These are phyloP conservation scores for Plenodomus tracheiphilus DNA, from an alignment of 2,329 filamentous ascomycete genomes.

Conservation along the genomic window DNA sequence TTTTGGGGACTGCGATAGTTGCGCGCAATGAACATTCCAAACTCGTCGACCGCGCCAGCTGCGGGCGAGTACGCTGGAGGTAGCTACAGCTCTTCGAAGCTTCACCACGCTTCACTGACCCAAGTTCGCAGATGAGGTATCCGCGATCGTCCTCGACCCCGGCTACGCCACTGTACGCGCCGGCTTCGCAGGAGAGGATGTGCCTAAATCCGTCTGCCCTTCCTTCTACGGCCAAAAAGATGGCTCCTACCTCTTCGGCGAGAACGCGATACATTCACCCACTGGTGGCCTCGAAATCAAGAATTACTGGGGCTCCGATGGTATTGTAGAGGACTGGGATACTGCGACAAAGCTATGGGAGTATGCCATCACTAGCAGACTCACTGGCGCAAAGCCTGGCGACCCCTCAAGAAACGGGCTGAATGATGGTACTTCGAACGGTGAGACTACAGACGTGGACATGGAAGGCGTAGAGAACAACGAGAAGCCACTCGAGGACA, in stretches of 20 bases:
- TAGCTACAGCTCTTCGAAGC: slow-evolving; percentile 20
- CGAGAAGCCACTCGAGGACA: slow-evolving; percentile 80
- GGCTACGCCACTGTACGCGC: slow-evolving; percentile 90
- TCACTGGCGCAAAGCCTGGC: slow-evolving; percentile 75
- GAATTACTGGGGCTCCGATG: slow-evolving; percentile 89
- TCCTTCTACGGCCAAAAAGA: slow-evolving; percentile 76
- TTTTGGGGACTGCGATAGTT: slow-evolving; percentile 12
- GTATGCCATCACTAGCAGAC: slow-evolving; percentile 82
- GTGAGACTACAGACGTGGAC: slow-evolving; percentile 57
- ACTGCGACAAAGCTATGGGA: slow-evolving; percentile 88
- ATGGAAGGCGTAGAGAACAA: slow-evolving; percentile 64
- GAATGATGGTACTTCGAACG: slow-evolving; percentile 67
- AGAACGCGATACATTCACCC: slow-evolving; percentile 83
- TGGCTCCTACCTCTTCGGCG: slow-evolving; percentile 73
- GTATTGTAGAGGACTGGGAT: slow-evolving; percentile 96
- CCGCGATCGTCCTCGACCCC: slow-evolving; percentile 92
- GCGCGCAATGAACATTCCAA: slow-evolving; percentile 42
- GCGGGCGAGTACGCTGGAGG: slow-evolving; percentile 53
- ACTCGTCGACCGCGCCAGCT: slow-evolving; percentile 44
- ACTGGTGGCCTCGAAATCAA: slow-evolving; percentile 76
- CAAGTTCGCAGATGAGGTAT: slow-evolving; percentile 77
- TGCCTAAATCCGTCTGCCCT: slow-evolving; percentile 89
- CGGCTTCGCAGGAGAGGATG: slow-evolving; percentile 96
- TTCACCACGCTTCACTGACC: slow-evolving; percentile 15
- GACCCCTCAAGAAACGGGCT: slow-evolving; percentile 75